Conservation (phyloP, 2,329 filamentous ascomycete species). For the Colletotrichum sansevieriae region DNA sequence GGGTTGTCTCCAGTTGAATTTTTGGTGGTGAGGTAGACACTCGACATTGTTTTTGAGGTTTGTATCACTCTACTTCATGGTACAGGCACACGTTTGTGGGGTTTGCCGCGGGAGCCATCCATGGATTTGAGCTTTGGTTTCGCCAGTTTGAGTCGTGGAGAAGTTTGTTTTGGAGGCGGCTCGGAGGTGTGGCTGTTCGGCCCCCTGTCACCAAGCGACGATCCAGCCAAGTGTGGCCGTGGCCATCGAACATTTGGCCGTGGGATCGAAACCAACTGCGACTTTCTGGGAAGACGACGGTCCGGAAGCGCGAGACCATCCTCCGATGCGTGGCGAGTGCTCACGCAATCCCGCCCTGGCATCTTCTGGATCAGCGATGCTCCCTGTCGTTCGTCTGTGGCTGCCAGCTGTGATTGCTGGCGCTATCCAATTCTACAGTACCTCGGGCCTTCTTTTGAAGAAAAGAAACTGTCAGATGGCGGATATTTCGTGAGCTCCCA, state of each 20-base stretch:
- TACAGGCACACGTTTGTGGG: slow-evolving; percentile 10
- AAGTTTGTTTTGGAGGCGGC: not conserved
- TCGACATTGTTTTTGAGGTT: too few species aligned
- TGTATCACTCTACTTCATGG: too few species aligned
- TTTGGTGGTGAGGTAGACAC: too few species aligned
- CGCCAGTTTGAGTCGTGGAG: slow-evolving; percentile 1
- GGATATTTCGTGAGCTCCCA: not conserved
- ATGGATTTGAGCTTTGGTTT: not conserved
- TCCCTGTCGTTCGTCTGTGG: slow-evolving; percentile 8
- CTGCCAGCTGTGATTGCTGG: not conserved
- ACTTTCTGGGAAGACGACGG: not conserved
- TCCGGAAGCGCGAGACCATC: slow-evolving; percentile 4
- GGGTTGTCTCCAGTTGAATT: too few species aligned
- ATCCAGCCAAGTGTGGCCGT: slow-evolving; percentile 26
- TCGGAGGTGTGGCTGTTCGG: slow-evolving; percentile 29
- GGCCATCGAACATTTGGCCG: slow-evolving; percentile 32
- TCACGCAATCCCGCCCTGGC: slow-evolving; percentile 10
- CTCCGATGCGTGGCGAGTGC: slow-evolving; percentile 30
- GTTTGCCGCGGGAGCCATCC: slow-evolving; percentile 19
- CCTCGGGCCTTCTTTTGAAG: too few species aligned
- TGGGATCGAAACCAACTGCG: slow-evolving; percentile 28
- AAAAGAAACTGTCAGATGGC: too few species aligned
- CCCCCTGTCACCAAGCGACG: slow-evolving; percentile 21
- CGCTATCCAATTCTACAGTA: not conserved
- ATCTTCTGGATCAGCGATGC: slow-evolving; percentile 1